phyloP scores from a whole-genome alignment of 306 rosid genomes.

The Fragaria vesca region DNA sequence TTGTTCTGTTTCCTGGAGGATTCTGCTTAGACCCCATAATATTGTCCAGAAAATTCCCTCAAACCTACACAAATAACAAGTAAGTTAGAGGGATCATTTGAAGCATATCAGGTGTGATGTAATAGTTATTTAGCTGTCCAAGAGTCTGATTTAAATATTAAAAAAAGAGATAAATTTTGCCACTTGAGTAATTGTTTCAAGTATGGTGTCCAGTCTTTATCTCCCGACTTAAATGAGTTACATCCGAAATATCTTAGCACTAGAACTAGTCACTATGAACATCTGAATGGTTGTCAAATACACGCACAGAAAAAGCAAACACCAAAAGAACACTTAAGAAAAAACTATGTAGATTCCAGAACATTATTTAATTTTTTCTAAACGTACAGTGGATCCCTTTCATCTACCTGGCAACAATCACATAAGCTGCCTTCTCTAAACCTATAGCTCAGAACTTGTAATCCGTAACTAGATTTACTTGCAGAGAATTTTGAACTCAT shows the following conservation, averaged over 20 bases:
- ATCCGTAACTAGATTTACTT: neutral
- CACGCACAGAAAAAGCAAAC: neutral
- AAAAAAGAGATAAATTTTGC: neutral
- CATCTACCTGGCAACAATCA: neutral
- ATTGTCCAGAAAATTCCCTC: constrained; percentile 21
- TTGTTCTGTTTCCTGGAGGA: constrained; percentile 47
- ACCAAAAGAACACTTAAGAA: neutral
- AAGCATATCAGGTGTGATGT: neutral
- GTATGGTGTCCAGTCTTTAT: neutral
- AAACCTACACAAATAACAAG: constrained; percentile 24
- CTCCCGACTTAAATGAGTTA: neutral
- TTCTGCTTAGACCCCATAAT: constrained; percentile 71
- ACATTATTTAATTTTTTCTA: neutral
- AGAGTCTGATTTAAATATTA: neutral
- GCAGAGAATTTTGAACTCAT: neutral
- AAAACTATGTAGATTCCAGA: neutral
- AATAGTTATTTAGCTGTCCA: neutral
- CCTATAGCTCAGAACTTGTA: neutral
- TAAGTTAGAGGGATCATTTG: constrained; percentile 22
- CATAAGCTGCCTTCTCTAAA: neutral
- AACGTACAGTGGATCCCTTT: neutral
- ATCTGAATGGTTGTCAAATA: neutral
- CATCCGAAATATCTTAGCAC: neutral
- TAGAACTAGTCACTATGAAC: neutral
- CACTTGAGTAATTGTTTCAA: neutral